Conservation (phyloP, 257 asterid species). For the Cruciata laevipes region DNA sequence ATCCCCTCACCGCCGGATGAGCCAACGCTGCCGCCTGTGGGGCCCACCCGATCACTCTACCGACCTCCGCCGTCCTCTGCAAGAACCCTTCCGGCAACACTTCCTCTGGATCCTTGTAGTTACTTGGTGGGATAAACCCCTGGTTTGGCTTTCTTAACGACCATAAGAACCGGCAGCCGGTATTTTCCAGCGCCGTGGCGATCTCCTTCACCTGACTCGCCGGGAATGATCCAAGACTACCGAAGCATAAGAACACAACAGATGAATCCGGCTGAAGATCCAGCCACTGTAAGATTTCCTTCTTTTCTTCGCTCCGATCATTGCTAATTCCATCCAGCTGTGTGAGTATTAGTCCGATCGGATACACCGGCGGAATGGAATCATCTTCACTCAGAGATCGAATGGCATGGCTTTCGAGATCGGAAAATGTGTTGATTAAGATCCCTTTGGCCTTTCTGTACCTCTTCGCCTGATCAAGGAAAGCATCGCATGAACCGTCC, state of each 20-base stretch:
- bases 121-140: no score
- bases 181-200: no score
- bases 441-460: neutral
- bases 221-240: no score
- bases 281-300: no score
- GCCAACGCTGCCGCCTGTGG: neutral
- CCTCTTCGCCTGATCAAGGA: neutral
- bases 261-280: no score
- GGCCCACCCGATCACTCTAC: neutral
- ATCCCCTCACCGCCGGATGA: neutral
- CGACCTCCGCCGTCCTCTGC: neutral
- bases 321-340: no score
- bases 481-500: neutral
- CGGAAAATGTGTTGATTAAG: neutral
- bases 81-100: neutral
- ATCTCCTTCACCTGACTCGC: no score
- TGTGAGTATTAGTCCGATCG: no score
- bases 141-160: no score
- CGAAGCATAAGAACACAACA: no score
- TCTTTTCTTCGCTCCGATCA: neutral
- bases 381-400: neutral
- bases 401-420: neutral
- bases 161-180: no score
- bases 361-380: neutral
- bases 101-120: neutral